phyloP scores from a whole-genome alignment of 2,329 filamentous ascomycete species.

The Colletotrichum sp. region DNA sequence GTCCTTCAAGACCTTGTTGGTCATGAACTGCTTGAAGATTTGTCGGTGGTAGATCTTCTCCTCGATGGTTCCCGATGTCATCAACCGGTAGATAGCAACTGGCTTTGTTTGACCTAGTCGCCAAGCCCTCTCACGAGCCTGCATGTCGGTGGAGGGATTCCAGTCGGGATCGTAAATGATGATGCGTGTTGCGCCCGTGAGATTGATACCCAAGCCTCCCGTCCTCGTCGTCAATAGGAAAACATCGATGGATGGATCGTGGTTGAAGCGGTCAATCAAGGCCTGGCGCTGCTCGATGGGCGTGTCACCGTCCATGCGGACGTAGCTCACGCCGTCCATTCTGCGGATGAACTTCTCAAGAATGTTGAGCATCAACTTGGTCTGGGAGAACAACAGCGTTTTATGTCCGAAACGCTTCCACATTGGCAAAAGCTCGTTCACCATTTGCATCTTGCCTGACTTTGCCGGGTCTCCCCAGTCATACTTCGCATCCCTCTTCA shows the following conservation, averaged over 20 bases:
- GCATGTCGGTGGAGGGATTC: slow-evolving; percentile 96
- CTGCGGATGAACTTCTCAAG: slow-evolving; percentile 79
- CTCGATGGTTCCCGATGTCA: slow-evolving; percentile 97
- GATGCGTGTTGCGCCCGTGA: slow-evolving; percentile 93
- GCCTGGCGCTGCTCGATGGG: slow-evolving; percentile 86
- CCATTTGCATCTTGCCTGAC: slow-evolving; percentile 96
- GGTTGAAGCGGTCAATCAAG: slow-evolving; percentile 94
- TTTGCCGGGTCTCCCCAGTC: slow-evolving; percentile 79
- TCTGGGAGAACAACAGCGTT: slow-evolving; percentile 90
- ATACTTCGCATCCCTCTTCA: slow-evolving; percentile 66
- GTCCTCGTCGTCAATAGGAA: slow-evolving; percentile 97
- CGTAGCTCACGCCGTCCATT: slow-evolving; percentile 73
- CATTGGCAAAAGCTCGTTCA: slow-evolving; percentile 83
- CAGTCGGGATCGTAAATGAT: slow-evolving; percentile 99
- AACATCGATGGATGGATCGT: slow-evolving; percentile 77
- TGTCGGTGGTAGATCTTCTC: slow-evolving; percentile 99
- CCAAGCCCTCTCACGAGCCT: slow-evolving; percentile 96
- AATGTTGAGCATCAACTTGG: slow-evolving; percentile 94
- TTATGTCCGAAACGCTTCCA: slow-evolving; percentile 95
- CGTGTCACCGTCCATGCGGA: slow-evolving; percentile 94
- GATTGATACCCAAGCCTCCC: slow-evolving; percentile 89
- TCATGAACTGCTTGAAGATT: slow-evolving; percentile 97
- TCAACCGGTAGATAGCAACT: slow-evolving; percentile 95
- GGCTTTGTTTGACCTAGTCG: slow-evolving; percentile 92
- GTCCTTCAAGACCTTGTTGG: slow-evolving; percentile 94